Conservation (phyloP, 768 basidiomycete genomes). For the Cyathus striatus region DNA sequence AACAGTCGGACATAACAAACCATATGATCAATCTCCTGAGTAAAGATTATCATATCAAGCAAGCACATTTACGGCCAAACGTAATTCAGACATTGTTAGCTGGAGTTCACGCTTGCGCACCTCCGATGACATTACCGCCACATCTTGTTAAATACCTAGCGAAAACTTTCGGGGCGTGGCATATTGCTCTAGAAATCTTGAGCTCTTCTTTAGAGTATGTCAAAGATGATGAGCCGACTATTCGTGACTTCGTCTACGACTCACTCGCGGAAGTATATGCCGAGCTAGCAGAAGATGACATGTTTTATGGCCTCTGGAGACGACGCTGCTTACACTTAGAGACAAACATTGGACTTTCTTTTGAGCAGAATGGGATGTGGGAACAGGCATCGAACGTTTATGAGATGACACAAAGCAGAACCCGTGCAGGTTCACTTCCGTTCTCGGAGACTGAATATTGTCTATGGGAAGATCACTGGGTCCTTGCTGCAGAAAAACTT, state of each 20-base stretch:
- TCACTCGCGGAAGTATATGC: slow-evolving; percentile 94
- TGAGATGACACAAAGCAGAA: slow-evolving; percentile 84
- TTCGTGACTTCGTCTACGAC: slow-evolving; percentile 83
- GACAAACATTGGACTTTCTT: slow-evolving; percentile 82
- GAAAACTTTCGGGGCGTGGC: slow-evolving; percentile 96
- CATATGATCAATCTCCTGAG: slow-evolving; percentile 87
- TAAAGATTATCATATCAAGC: slow-evolving; percentile 90
- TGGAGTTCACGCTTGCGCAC: slow-evolving; percentile 80
- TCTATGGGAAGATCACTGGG: slow-evolving; percentile 99
- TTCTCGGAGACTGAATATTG: slow-evolving; percentile 96
- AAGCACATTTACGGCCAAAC: slow-evolving; percentile 86
- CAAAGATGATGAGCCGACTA: slow-evolving; percentile 72
- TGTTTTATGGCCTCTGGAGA: slow-evolving; percentile 96
- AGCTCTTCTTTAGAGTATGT: slow-evolving; percentile 72
- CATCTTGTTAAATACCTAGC: slow-evolving; percentile 94
- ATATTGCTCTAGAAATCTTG: slow-evolving; percentile 82
- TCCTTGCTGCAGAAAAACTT: slow-evolving; percentile 89
- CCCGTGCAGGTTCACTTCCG: slow-evolving; percentile 73
- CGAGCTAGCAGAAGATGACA: slow-evolving; percentile 92
- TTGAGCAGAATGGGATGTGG: slow-evolving; percentile 98
- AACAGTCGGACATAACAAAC: slow-evolving; percentile 84
- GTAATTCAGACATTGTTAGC: slow-evolving; percentile 87
- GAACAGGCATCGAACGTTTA: slow-evolving; percentile 85
- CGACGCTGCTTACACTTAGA: slow-evolving; percentile 84
- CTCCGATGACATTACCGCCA: slow-evolving; percentile 86